phyloP scores from a whole-genome alignment of 2,329 filamentous ascomycete species.

The Epichloe sp. region DNA sequence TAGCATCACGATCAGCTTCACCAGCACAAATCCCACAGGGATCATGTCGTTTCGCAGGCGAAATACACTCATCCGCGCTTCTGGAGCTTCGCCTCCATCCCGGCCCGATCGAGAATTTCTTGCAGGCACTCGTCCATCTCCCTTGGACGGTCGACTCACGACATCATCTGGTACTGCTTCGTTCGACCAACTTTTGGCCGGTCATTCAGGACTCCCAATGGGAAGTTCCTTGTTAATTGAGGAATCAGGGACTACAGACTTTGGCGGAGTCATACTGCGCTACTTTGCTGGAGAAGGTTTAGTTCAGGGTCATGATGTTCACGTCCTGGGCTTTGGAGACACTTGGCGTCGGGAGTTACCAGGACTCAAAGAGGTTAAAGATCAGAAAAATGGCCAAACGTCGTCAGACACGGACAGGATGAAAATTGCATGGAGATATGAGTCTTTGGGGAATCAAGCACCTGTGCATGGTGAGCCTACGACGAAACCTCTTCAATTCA shows the following conservation, averaged over 20 bases:
- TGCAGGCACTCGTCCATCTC: conserved; percentile 62
- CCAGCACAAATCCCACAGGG: background rate
- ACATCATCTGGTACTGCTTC: conserved; percentile 86
- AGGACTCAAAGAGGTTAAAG: conserved; percentile 40
- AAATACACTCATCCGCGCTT: conserved; percentile 35
- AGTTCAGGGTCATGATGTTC: conserved; percentile 78
- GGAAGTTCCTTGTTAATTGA: conserved; percentile 72
- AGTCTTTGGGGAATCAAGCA: conserved; percentile 53
- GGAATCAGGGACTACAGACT: conserved; percentile 89
- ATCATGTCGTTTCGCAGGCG: conserved; percentile 46
- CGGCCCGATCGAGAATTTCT: conserved; percentile 25
- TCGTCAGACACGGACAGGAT: conserved; percentile 56
- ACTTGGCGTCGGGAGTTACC: conserved; percentile 76
- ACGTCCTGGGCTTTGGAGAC: conserved; percentile 69
- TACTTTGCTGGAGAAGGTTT: conserved; percentile 92
- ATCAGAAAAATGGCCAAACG: conserved; percentile 25
- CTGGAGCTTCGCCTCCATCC: conserved; percentile 10
- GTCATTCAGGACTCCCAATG: conserved; percentile 72
- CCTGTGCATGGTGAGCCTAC: background rate
- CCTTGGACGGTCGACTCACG: conserved; percentile 72
- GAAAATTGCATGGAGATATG: conserved; percentile 99
- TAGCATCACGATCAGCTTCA: background rate
- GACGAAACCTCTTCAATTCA: background rate
- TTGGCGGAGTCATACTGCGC: conserved; percentile 67
- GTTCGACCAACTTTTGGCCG: conserved; percentile 71